Base-by-base conservation (phyloP, 2,329 filamentous ascomycete species). In the Mycocentrospora acerina region DNA sequence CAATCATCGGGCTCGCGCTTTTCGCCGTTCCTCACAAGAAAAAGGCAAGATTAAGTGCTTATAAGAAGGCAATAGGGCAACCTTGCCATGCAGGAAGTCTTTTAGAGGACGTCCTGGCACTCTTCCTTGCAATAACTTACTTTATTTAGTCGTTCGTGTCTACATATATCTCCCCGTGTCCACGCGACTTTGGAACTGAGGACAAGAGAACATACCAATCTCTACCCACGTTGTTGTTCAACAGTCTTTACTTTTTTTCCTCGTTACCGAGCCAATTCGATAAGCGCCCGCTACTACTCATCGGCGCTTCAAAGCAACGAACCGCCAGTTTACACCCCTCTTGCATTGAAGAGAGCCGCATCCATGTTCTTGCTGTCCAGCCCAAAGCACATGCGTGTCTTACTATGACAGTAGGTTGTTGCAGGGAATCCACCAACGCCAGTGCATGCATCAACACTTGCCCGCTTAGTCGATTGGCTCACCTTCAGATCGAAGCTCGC, bases 311-410 rank as follows among this genome's bases (percentile, higher is more conserved):
- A 24, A 35, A 32, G 40, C 40, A 46, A 36, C 36, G 41, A 27
- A 41, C 34, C 41, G 32, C 32, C 25, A 34, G 47, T 49, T 49
- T 53, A 46, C 50, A 44, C 50, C 43, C 48, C 43, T 42, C n/a
- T 41, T 35, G 31, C 29, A 30, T 22, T 17, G 11, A 42, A 46
- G 51, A 58, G 53, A 56, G 53, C 53, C 51, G 48, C 55, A 50
- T 46, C 25, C 22, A 11, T 25, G 22, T 24, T 35, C 15, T 29
- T 27, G 10, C 19, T 28, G 29, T 26, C 36, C 31, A 32, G 15
- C 24, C 29, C 18, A 19, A 42, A 31, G 36, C 42, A 48, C 44
- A 37, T 44, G 47, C 42, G 33, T 24, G 40, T 42, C 18, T 40
- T 30, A 42, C 37, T 28, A 28, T 36, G 36, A 33, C 34, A 34